phyloP scores from a whole-genome alignment of 164 flowering plant genomes.

The Tetrastigma voinierianum region DNA sequence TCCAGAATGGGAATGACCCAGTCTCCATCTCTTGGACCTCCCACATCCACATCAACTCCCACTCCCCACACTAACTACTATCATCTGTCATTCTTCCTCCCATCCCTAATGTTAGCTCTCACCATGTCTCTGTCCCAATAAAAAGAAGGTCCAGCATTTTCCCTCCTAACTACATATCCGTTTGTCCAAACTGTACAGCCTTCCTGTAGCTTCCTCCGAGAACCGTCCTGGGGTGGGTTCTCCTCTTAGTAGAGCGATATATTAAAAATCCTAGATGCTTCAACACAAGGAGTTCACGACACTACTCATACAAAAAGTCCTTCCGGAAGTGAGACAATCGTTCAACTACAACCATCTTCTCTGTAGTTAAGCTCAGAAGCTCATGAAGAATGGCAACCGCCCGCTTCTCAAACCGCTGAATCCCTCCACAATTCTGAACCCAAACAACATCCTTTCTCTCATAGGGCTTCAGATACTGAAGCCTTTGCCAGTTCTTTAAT shows the following conservation, averaged over 20 bases:
- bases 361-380: constrained; percentile 73
- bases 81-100: constrained; percentile 12
- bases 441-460: constrained; percentile 43
- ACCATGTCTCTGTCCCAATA: constrained; percentile 50
- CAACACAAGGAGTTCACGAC: constrained; percentile 74
- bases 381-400: constrained; percentile 83
- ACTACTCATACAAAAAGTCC: constrained; percentile 64
- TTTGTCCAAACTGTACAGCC: too few species aligned
- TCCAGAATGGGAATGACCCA: constrained; percentile 60
- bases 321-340: constrained; percentile 68
- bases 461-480: constrained; percentile 73
- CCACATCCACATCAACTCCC: constrained; percentile 5
- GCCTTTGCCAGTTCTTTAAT: constrained; percentile 82
- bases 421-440: constrained; percentile 51
- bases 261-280: constrained; percentile 93
- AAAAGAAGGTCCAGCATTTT: constrained; percentile 73
- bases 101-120: constrained; percentile 19
- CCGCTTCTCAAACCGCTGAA: constrained; percentile 76
- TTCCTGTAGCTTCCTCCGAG: too few species aligned
- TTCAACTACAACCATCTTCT: constrained; percentile 79
- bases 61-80: too few species aligned
- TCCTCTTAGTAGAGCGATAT: constrained; percentile 83
- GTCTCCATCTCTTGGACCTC: constrained; percentile 38
- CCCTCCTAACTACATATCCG: constrained; percentile 60
- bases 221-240: too few species aligned